Percentiles rank a stretch among this genome's conserved stretches.
These are phyloP conservation scores for Penicillium nucicola DNA, from an alignment of 495 filamentous ascomycete genomes.

Conservation along the genomic window DNA sequence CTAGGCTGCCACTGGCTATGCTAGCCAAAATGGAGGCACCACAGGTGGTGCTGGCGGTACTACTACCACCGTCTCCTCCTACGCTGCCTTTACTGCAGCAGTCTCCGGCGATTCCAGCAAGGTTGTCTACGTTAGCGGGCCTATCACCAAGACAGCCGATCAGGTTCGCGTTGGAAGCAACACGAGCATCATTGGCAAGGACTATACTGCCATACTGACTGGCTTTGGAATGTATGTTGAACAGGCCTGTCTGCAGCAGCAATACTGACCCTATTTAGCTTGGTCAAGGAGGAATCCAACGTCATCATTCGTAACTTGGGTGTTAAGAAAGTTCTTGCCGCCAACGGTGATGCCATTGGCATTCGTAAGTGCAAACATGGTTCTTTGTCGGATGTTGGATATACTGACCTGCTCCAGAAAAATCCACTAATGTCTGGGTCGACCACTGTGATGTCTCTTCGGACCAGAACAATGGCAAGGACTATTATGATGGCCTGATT, in stretches of 20 bases:
- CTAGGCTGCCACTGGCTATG: constrained; percentile 35
- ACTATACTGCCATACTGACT: constrained; percentile 24
- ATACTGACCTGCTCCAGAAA: constrained; percentile 20
- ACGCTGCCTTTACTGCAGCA: constrained; percentile 49
- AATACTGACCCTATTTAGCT: constrained; percentile 8
- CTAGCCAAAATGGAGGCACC: constrained; percentile 49
- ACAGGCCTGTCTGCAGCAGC: not conserved
- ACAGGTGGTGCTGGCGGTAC: constrained; percentile 59
- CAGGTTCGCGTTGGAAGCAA: constrained; percentile 49
- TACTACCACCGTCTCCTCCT: constrained; percentile 56
- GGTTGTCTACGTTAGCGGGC: constrained; percentile 48
- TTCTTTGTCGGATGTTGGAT: not conserved
- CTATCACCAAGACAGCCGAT: constrained; percentile 41
- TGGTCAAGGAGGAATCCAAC: constrained; percentile 50
- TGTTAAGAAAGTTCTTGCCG: constrained; percentile 55
- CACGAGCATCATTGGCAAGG: constrained; percentile 52
- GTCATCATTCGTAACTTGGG: constrained; percentile 64
- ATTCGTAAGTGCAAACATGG: constrained; percentile 36
- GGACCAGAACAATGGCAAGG: constrained; percentile 53
- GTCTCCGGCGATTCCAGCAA: constrained; percentile 40
- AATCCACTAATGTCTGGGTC: constrained; percentile 62
- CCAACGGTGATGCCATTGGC: constrained; percentile 58
- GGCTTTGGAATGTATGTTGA: constrained; percentile 31
- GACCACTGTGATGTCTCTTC: constrained; percentile 66
- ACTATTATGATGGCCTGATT: constrained; percentile 67